Evolutionary conservation across 1,284 basidiomycete genomes (phyloP).

Genomic region (Sanghuangporus baumii): DNA sequence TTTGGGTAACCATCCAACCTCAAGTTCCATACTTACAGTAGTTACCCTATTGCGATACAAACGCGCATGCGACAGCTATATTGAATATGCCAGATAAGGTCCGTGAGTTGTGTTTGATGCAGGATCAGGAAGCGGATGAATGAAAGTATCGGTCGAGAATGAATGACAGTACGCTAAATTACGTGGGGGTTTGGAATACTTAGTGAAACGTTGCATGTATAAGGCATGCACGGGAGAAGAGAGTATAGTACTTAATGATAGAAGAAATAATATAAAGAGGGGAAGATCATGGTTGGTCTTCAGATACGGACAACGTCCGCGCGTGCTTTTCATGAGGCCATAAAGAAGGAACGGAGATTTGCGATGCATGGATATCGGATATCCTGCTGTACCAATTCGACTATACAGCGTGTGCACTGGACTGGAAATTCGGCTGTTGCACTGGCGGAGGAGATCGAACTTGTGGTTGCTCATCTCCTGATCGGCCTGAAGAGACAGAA

Average conservation of each 20-base stretch:
- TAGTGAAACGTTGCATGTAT: neutral
- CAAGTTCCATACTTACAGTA: neutral
- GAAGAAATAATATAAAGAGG: neutral
- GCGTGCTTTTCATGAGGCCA: neutral
- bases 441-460: neutral
- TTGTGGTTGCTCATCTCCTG: neutral
- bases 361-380: neutral
- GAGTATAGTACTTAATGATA: neutral
- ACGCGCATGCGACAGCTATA: neutral
- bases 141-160: neutral
- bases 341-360: neutral
- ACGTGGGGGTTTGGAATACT: neutral
- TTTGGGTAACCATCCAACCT: neutral
- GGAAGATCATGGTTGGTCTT: neutral
- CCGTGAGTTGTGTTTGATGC: no score
- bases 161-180: neutral
- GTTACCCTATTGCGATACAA: neutral
- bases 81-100: neutral
- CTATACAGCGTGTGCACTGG: conserved; percentile 4
- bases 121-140: neutral
- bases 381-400: neutral
- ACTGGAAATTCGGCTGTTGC: conserved; percentile 11
- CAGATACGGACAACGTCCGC: neutral
- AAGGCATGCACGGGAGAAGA: neutral
- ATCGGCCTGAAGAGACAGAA: neutral